Conservation (phyloP, 176 grass and related monocot species). For the Juncus inflexus region DNA sequence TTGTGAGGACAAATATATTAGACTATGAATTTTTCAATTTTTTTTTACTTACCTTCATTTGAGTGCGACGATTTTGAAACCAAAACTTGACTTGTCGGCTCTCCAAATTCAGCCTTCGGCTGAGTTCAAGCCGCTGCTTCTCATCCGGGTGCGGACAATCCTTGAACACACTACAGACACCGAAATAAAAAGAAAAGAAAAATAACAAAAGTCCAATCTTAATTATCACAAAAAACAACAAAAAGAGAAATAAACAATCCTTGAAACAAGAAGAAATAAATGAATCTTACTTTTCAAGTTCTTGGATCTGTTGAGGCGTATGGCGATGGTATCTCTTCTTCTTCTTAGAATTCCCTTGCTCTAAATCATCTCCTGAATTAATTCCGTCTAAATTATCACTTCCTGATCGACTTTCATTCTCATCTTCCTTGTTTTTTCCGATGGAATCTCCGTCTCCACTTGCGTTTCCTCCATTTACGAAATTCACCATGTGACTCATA, state of each 20-base stretch:
- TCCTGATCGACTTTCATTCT: slow-evolving; percentile 88
- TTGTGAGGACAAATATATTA: background rate
- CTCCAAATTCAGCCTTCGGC: slow-evolving; percentile 78
- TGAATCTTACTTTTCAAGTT: slow-evolving; percentile 74
- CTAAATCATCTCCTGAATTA: slow-evolving; percentile 67
- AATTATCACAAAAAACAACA: background rate
- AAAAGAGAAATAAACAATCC: slow-evolving; percentile 37
- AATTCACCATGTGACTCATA: slow-evolving; percentile 27
- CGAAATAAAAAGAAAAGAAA: background rate
- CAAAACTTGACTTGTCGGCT: slow-evolving; percentile 95
- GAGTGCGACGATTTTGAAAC: slow-evolving; percentile 95
- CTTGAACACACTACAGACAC: slow-evolving; percentile 67
- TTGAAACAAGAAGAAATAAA: slow-evolving; percentile 33
- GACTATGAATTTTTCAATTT: background rate
- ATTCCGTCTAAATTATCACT: slow-evolving; percentile 86
- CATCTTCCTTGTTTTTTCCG: slow-evolving; percentile 63
- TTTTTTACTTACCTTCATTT: slow-evolving; percentile 74
- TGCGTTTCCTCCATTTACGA: slow-evolving; percentile 29
- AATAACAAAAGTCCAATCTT: slow-evolving; percentile 7
- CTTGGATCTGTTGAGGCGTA: slow-evolving; percentile 97
- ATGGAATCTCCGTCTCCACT: slow-evolving; percentile 56
- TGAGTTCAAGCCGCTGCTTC: slow-evolving; percentile 90
- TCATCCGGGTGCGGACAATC: slow-evolving; percentile 94
- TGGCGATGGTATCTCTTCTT: slow-evolving; percentile 97
- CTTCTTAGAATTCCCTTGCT: slow-evolving; percentile 72